Evolutionary conservation across 2,329 filamentous ascomycete species (phyloP).

Genomic region (Penicillium sp.): DNA sequence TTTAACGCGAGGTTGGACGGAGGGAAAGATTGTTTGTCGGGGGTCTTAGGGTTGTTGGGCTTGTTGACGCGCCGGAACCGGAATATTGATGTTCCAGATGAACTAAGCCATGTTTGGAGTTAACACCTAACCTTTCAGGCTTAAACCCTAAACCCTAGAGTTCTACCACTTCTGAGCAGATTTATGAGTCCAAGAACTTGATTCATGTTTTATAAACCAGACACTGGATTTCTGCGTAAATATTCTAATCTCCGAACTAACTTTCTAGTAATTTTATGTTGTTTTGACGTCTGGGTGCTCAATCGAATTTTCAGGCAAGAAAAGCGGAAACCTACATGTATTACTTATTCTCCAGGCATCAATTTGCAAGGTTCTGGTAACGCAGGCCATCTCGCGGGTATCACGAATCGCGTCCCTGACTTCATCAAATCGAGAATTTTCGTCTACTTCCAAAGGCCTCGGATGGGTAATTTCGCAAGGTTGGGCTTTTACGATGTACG

Average conservation of each 20-base stretch:
- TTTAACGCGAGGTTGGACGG: neutral
- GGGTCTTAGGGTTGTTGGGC: neutral
- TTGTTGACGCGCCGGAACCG: neutral
- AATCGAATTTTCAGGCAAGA: too few species aligned
- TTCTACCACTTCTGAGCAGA: neutral
- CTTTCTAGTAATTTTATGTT: too few species aligned
- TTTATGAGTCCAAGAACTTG: neutral
- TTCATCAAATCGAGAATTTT: too few species aligned
- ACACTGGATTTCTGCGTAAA: fast-evolving
- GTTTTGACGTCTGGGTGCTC: too few species aligned
- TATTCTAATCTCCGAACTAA: neutral
- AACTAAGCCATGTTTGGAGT: neutral
- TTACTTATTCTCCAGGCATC: too few species aligned
- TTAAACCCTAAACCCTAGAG: neutral
- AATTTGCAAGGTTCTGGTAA: too few species aligned
- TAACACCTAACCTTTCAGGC: neutral
- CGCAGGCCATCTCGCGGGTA: too few species aligned
- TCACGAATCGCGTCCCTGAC: too few species aligned
- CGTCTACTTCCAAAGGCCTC: too few species aligned
- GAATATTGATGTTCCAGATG: neutral
- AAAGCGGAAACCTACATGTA: too few species aligned
- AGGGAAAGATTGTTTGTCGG: neutral
- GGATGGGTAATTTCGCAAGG: too few species aligned
- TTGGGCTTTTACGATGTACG: too few species aligned
- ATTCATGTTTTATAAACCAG: neutral